phyloP scores from a whole-genome alignment of 495 filamentous ascomycete species.

The Xylaria scruposa region DNA sequence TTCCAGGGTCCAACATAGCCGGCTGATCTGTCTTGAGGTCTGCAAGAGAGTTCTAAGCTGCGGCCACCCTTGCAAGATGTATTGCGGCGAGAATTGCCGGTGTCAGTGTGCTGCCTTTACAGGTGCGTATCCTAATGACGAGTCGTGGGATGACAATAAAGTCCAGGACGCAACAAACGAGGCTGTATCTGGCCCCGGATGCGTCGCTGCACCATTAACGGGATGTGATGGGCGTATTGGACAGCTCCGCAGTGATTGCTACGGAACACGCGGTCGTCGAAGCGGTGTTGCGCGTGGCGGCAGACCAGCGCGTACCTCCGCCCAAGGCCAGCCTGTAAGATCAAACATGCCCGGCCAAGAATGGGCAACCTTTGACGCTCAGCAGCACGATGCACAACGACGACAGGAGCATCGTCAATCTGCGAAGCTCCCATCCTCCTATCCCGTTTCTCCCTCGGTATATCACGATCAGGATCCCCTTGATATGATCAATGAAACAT shows the following conservation, averaged over 20 bases:
- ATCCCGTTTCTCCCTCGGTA: neutral
- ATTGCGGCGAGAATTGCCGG: conserved; percentile 49
- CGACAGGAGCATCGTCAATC: conserved; percentile 15
- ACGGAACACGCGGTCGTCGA: neutral
- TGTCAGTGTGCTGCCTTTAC: conserved; percentile 45
- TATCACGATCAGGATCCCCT: neutral
- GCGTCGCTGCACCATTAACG: conserved; percentile 23
- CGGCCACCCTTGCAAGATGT: conserved; percentile 61
- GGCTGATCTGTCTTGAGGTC: conserved; percentile 68
- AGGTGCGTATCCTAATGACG: conserved; percentile 36
- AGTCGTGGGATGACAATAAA: conserved; percentile 19
- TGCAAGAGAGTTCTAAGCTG: conserved; percentile 66
- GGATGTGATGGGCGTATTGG: conserved; percentile 21
- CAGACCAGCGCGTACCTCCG: neutral
- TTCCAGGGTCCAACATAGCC: conserved; percentile 63
- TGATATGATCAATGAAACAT: conserved; percentile 29
- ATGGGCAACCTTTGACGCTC: conserved; percentile 33
- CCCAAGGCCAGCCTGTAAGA: neutral
- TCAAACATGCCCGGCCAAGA: neutral
- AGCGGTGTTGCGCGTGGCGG: neutral
- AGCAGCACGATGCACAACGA: conserved; percentile 27
- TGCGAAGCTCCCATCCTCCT: neutral
- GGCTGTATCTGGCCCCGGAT: neutral
- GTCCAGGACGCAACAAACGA: neutral
- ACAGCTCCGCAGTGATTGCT: neutral